Percentiles rank a stretch among this genome's conserved stretches.
Evolutionary conservation across 2,329 filamentous ascomycete genomes (phyloP).

Genomic region (Ciborinia camelliae): DNA sequence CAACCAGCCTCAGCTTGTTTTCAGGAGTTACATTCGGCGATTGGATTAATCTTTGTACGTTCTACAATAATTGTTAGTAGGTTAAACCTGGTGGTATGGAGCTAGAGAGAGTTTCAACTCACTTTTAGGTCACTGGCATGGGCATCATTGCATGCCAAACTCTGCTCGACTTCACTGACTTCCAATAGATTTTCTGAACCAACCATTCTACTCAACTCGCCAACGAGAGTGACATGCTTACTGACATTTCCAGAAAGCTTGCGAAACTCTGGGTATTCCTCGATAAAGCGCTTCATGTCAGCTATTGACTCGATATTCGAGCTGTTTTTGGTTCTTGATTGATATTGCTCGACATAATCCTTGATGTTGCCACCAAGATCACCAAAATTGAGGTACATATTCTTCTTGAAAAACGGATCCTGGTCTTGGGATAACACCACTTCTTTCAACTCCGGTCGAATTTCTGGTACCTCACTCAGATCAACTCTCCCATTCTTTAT

Average conservation of each 20-base stretch:
- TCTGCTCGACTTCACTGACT: slow-evolving; percentile 95
- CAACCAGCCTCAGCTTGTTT: slow-evolving; percentile 85
- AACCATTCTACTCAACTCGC: slow-evolving; percentile 85
- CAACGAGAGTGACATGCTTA: slow-evolving; percentile 95
- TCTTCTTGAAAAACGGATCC: slow-evolving; percentile 97
- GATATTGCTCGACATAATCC: slow-evolving; percentile 97
- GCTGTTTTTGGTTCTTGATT: slow-evolving; percentile 93
- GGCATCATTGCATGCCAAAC: slow-evolving; percentile 93
- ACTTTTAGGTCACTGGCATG: slow-evolving; percentile 89
- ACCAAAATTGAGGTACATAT: slow-evolving; percentile 98
- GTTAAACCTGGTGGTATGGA: not conserved
- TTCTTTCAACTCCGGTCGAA: slow-evolving; percentile 83
- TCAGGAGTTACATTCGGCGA: slow-evolving; percentile 71
- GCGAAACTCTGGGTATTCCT: slow-evolving; percentile 97
- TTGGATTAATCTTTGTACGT: slow-evolving; percentile 81
- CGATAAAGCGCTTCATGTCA: slow-evolving; percentile 99
- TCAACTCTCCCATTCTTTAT: slow-evolving; percentile 95
- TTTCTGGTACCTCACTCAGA: slow-evolving; percentile 76
- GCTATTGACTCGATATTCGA: slow-evolving; percentile 95
- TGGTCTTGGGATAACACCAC: slow-evolving; percentile 95
- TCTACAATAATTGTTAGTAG: slow-evolving; percentile 46
- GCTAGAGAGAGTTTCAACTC: slow-evolving; percentile 30
- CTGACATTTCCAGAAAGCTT: slow-evolving; percentile 97
- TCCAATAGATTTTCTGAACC: slow-evolving; percentile 85
- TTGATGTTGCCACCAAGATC: slow-evolving; percentile 95